phyloP scores from a whole-genome alignment of 345 rosid species.

The Erodium maritimum region DNA sequence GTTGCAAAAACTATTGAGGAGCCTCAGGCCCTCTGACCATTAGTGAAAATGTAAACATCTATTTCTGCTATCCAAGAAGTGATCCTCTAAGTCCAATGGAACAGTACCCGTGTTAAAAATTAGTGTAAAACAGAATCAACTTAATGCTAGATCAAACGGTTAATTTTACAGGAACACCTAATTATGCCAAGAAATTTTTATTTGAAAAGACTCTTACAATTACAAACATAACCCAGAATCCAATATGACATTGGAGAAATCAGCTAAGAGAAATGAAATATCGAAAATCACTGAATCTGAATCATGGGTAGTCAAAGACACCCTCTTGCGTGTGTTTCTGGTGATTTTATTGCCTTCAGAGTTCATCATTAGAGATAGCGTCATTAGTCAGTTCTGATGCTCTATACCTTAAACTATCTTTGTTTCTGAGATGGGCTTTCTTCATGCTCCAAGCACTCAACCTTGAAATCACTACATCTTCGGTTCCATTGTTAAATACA shows the following conservation, averaged over 20 bases:
- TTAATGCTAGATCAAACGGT: neutral
- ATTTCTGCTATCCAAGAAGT: neutral
- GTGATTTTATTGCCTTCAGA: neutral
- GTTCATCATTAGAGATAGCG: neutral
- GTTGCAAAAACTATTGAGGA: neutral
- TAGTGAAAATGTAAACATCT: neutral
- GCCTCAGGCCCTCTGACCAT: neutral
- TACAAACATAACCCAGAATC: neutral
- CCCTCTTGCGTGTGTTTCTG: neutral
- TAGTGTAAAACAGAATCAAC: neutral
- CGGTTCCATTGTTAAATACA: constrained; percentile 39
- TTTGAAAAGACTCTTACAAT: neutral
- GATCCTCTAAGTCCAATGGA: neutral
- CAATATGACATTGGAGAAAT: neutral
- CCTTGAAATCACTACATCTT: constrained; percentile 20
- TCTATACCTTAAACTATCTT: neutral
- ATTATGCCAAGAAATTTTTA: neutral
- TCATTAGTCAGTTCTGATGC: neutral
- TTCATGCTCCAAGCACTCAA: constrained; percentile 63
- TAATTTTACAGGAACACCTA: neutral
- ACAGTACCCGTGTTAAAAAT: neutral
- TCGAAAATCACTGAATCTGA: too few species aligned
- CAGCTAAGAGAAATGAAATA: neutral
- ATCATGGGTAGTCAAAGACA: neutral
- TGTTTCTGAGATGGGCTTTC: constrained; percentile 23